Evolutionary conservation across 371 early-diverging fungal genomes (phyloP).

Genomic region (Mucor racemosus): DNA sequence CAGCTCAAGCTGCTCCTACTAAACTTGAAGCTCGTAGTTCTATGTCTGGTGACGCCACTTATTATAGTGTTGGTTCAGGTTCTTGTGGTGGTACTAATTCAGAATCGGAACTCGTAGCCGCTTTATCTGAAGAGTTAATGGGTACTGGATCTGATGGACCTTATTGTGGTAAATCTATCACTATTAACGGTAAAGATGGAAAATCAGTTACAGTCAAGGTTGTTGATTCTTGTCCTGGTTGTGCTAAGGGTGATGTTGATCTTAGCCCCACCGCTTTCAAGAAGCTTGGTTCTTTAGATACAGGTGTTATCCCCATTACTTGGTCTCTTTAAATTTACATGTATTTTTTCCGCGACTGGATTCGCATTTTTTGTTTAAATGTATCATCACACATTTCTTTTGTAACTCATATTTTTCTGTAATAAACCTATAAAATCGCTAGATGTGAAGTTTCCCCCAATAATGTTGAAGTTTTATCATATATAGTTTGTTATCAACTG

Average conservation of each 20-base stretch:
- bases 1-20: constrained; percentile 18
- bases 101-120: constrained; percentile 39
- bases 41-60: constrained; percentile 42
- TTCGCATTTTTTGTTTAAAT: constrained; percentile 2
- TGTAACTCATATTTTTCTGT: constrained; percentile 1
- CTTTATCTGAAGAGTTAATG: constrained; percentile 28
- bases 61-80: constrained; percentile 48
- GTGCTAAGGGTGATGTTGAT: constrained; percentile 46
- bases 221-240: constrained; percentile 61
- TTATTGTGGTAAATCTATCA: constrained; percentile 54
- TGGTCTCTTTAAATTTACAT: constrained; percentile 37
- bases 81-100: constrained; percentile 43
- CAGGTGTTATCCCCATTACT: constrained; percentile 45
- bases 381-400: background rate
- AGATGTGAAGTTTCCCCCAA: background rate
- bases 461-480: background rate
- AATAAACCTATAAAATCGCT: constrained; percentile 2
- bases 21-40: constrained; percentile 19
- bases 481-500: background rate
- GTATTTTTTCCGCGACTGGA: background rate
- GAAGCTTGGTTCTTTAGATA: constrained; percentile 35
- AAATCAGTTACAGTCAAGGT: constrained; percentile 46
- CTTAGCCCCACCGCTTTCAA: constrained; percentile 52
- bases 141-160: background rate
- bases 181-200: constrained; percentile 34